Conservation (phyloP, 2,329 filamentous ascomycete genomes). For the Verruconis gallopava region DNA sequence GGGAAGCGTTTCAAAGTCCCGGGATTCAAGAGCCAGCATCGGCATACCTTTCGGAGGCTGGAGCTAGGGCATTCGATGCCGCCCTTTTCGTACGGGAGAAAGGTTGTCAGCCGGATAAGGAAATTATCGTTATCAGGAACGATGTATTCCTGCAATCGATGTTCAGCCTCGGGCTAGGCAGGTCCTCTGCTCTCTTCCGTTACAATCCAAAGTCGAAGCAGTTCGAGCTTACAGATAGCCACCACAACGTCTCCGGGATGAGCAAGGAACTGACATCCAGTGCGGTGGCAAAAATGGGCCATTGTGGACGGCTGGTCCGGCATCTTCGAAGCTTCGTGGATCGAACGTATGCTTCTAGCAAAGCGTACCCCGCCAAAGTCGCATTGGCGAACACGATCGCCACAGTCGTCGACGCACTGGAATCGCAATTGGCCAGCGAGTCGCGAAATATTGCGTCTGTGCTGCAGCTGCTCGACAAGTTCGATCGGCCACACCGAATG, state of each 20-base stretch:
- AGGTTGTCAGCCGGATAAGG: background rate
- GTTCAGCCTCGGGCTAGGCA: slow-evolving; percentile 53
- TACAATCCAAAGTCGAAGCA: slow-evolving; percentile 41
- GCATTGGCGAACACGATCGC: slow-evolving; percentile 30
- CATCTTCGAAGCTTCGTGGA: slow-evolving; percentile 25
- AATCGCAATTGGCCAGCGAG: slow-evolving; percentile 24
- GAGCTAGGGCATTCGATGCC: slow-evolving; percentile 52
- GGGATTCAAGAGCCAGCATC: slow-evolving; percentile 30
- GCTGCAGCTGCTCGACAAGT: slow-evolving; percentile 28
- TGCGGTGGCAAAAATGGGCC: slow-evolving; percentile 34
- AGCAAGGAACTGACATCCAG: slow-evolving; percentile 38
- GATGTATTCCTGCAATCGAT: slow-evolving; percentile 38
- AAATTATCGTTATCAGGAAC: slow-evolving; percentile 26
- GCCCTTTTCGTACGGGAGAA: slow-evolving; percentile 24
- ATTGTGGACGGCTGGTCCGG: slow-evolving; percentile 24
- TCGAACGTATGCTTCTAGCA: slow-evolving; percentile 21
- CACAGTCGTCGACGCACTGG: slow-evolving; percentile 27
- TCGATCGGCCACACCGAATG: slow-evolving; percentile 37
- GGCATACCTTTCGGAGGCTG: slow-evolving; percentile 56
- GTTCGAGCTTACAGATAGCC: slow-evolving; percentile 37
- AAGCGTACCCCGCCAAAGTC: slow-evolving; percentile 26
- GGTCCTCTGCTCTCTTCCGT: slow-evolving; percentile 57
- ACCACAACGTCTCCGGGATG: slow-evolving; percentile 37
- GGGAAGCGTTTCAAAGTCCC: slow-evolving; percentile 50
- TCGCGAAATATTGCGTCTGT: slow-evolving; percentile 20